Conservation (phyloP, 768 basidiomycete species). For the Suillus fuscotomentosus region DNA sequence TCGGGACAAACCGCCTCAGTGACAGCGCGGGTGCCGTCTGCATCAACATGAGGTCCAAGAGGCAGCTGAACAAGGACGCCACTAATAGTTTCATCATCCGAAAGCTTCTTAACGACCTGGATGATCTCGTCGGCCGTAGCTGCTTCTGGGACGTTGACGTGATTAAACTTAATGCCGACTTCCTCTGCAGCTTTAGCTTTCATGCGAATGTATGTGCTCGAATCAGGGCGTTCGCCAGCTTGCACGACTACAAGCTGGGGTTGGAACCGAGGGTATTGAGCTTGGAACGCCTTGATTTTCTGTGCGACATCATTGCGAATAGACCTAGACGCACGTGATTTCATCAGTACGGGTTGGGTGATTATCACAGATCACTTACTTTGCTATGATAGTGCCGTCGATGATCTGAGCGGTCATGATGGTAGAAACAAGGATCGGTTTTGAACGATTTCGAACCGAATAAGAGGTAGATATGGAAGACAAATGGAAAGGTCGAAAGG, state of each 20-base stretch:
- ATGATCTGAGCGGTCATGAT: constrained; percentile 58
- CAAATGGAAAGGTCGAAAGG: constrained; percentile 1
- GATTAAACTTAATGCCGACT: constrained; percentile 85
- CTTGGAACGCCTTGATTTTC: constrained; percentile 62
- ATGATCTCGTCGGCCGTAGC: constrained; percentile 76
- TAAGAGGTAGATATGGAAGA: constrained; percentile 7
- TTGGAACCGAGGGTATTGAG: constrained; percentile 81
- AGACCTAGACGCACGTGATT: constrained; percentile 48
- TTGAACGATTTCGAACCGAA: constrained; percentile 3
- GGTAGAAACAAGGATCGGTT: constrained; percentile 12
- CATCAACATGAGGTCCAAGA: constrained; percentile 75
- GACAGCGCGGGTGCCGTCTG: constrained; percentile 83
- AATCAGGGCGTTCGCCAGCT: constrained; percentile 90
- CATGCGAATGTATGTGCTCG: constrained; percentile 93
- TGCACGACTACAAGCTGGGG: constrained; percentile 92
- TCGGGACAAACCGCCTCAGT: constrained; percentile 93
- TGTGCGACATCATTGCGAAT: constrained; percentile 76
- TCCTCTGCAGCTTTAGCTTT: constrained; percentile 95
- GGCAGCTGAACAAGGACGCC: constrained; percentile 97
- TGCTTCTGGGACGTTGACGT: constrained; percentile 70
- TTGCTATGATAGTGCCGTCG: constrained; percentile 83
- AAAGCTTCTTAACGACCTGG: constrained; percentile 74
- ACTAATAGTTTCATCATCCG: constrained; percentile 75
- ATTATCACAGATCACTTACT: constrained; percentile 45
- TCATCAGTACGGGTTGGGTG: constrained; percentile 7